Base-by-base conservation (phyloP, 2,329 filamentous ascomycete genomes). In the Lecanosticta acicola region DNA sequence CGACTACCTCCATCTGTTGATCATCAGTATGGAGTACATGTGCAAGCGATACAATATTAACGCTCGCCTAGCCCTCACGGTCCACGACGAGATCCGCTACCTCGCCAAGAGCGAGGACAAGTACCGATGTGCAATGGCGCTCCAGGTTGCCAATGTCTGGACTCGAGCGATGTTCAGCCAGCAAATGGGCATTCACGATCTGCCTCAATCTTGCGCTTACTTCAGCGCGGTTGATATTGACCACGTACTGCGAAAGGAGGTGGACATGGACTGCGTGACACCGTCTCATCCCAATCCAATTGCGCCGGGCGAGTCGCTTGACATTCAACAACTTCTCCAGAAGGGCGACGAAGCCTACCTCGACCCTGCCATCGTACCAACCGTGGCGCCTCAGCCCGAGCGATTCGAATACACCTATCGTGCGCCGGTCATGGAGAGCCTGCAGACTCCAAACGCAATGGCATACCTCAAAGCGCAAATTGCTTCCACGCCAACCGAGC, bases 31-130 rank as follows among this genome's bases (percentile, higher is more conserved):
- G 94, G 90, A 97, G 64, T 95, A 94, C 62, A 77, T 98, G 2
- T 83, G 84, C 43, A 80, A 88, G 1, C 85, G 84, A 3, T 98
- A 85, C 72, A 90, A 87, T 59, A 80, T 98, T 50, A 69, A 86
- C 43, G 89, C 89, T 3, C 86, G 94, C 1, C 73, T 98, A 1
- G 81, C 91, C 13, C 88, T 98, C 50, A 97, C 91, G 0, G 93
- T 98, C 0, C 93, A 98, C 64, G 94, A 98, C 60, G 94, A 98
- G 68, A 97, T 98, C 52, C 80, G 93, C 13, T 98, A 98, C 60
- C 76, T 98, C 0, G 89, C 95, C 34, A 84, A 83, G 60, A 78
- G 90, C 2, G 74, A 85, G 49, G 89, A 98, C 68, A 87, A 84
- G 59, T 98, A 97, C 61, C 80, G 85, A 33, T 83, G 86, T 2